Conservation (phyloP, 2,329 filamentous ascomycete species). For the Pseudohalonectria lignicola region DNA sequence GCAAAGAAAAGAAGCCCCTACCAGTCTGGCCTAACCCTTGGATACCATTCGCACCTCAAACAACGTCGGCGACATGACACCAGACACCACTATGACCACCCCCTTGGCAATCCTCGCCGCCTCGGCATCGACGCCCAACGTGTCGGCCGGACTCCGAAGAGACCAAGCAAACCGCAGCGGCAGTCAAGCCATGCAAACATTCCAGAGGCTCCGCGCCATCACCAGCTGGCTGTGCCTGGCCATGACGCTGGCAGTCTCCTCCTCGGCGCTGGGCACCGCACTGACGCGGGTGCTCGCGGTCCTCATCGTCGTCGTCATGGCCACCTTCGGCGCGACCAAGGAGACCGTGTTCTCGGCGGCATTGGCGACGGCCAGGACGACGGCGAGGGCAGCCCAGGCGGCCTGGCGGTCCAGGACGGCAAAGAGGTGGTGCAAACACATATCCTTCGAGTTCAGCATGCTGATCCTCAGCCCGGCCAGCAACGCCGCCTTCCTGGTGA, state of each 20-base stretch:
- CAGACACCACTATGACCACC: no score
- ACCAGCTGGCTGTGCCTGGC: background rate
- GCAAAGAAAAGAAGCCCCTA: no score
- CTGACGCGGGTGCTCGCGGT: background rate
- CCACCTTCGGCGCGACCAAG: background rate
- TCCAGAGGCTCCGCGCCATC: background rate
- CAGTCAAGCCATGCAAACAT: background rate
- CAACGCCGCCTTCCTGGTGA: constrained; percentile 33
- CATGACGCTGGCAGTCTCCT: background rate
- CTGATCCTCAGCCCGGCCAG: constrained; percentile 37
- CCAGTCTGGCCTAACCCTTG: no score
- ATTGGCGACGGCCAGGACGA: no score
- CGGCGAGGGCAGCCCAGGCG: background rate
- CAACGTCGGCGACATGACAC: no score
- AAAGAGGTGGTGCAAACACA: background rate
- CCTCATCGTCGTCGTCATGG: background rate
- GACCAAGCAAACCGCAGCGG: background rate
- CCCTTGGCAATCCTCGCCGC: constrained; percentile 6
- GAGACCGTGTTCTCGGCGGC: no score
- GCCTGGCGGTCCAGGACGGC: background rate
- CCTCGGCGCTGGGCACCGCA: no score
- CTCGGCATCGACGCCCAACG: constrained; percentile 1
- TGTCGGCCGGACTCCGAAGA: background rate
- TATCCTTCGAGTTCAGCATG: constrained; percentile 35
- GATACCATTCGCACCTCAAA: no score